Evolutionary conservation across 768 basidiomycete species (phyloP).

Genomic region (Boletus barrowsii): DNA sequence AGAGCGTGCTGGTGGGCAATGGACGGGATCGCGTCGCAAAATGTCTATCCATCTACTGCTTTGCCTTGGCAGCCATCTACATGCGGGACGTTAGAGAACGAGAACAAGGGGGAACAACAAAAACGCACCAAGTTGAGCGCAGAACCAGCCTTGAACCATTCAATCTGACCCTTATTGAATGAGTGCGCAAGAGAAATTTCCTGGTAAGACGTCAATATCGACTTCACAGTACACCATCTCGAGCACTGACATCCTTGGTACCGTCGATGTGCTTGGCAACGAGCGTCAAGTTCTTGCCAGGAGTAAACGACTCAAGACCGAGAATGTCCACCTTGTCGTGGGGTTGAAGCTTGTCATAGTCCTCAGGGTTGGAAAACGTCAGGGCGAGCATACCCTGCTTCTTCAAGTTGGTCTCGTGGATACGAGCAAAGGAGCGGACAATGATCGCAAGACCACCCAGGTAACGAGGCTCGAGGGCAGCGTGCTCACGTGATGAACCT

Average conservation of each 20-base stretch:
- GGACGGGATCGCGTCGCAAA: not conserved
- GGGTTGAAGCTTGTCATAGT: constrained; percentile 91
- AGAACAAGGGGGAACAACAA: not conserved
- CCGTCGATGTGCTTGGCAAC: constrained; percentile 83
- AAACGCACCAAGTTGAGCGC: constrained; percentile 80
- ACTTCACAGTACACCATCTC: not conserved
- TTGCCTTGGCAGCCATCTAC: constrained; percentile 70
- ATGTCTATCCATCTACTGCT: constrained; percentile 31
- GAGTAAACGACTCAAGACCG: constrained; percentile 84
- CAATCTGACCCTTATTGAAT: constrained; percentile 96
- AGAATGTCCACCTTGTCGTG: constrained; percentile 86
- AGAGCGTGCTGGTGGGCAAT: not conserved
- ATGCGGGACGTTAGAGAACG: not conserved
- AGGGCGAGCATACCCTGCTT: constrained; percentile 99
- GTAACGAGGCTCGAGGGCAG: constrained; percentile 93
- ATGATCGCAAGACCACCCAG: constrained; percentile 96
- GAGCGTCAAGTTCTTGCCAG: constrained; percentile 88
- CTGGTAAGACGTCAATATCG: constrained; percentile 32
- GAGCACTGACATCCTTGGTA: constrained; percentile 51
- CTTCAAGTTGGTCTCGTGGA: constrained; percentile 98
- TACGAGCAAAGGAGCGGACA: constrained; percentile 94
- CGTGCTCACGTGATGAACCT: constrained; percentile 97
- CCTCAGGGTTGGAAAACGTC: constrained; percentile 86
- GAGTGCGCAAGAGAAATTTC: constrained; percentile 83
- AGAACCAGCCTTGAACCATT: constrained; percentile 98